phyloP scores from a whole-genome alignment of 257 asterid genomes.

The Lycium ferocissimum region DNA sequence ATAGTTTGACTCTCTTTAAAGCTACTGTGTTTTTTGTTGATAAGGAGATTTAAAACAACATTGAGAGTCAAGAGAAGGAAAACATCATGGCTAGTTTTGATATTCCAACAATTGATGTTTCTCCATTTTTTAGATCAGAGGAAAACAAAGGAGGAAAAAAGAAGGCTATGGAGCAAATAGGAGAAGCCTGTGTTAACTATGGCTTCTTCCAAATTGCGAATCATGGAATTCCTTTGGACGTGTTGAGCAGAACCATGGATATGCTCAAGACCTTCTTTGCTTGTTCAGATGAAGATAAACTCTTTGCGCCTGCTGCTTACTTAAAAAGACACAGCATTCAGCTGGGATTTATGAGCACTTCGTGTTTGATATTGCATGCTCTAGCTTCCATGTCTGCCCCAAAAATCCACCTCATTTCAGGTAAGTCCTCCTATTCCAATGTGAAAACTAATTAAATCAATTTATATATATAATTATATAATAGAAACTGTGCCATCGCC shows the following conservation, averaged over 20 bases:
- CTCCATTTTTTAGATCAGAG: not conserved
- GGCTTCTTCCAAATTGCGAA: constrained; percentile 29
- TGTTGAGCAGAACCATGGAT: constrained; percentile 36
- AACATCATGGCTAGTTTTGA: not conserved
- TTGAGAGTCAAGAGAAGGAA: too few relatives aligned
- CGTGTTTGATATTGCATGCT: constrained; percentile 47
- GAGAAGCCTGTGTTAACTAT: constrained; percentile 41
- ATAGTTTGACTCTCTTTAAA: too few relatives aligned
- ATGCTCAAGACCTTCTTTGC: constrained; percentile 46
- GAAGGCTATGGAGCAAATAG: not conserved
- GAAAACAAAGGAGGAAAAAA: not conserved
- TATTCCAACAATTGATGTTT: not conserved
- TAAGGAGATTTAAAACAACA: too few relatives aligned
- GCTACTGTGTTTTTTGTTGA: too few relatives aligned
- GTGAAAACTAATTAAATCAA: too few relatives aligned
- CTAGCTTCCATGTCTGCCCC: constrained; percentile 37
- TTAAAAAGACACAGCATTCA: constrained; percentile 48
- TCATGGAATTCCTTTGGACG: constrained; percentile 53
- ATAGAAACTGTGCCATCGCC: too few relatives aligned
- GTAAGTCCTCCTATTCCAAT: not conserved
- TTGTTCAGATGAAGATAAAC: constrained; percentile 49
- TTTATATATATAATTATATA: too few relatives aligned
- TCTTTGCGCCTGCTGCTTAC: constrained; percentile 44
- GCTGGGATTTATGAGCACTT: constrained; percentile 54
- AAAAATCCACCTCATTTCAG: constrained; percentile 40